Percentiles rank a stretch among this genome's conserved stretches.
Evolutionary conservation across 2,329 filamentous ascomycete species (phyloP).

Genomic region (Colletotrichum graminicola): DNA sequence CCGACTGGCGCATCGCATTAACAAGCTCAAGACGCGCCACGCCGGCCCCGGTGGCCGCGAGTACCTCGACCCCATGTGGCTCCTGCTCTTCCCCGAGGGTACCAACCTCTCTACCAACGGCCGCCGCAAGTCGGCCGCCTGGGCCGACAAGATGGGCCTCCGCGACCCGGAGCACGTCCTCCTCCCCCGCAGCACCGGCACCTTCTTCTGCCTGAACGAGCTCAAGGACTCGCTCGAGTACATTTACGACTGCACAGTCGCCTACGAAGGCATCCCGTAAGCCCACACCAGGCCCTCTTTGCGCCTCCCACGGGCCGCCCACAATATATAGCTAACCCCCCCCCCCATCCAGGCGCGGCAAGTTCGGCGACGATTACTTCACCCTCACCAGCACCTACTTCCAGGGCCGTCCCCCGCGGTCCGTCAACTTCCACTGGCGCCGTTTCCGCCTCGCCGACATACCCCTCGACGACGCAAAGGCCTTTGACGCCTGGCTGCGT

Average conservation of each 20-base stretch:
- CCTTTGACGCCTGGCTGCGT: slow-evolving; percentile 87
- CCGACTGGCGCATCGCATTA: slow-evolving; percentile 79
- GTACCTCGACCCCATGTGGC: slow-evolving; percentile 86
- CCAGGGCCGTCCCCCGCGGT: slow-evolving; percentile 89
- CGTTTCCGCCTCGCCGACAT: slow-evolving; percentile 85
- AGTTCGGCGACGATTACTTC: slow-evolving; percentile 92
- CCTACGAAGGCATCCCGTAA: slow-evolving; percentile 93
- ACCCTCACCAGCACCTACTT: slow-evolving; percentile 89
- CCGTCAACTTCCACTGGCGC: slow-evolving; percentile 97
- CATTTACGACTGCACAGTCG: slow-evolving; percentile 93
- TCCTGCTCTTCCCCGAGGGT: slow-evolving; percentile 88
- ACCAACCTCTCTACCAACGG: slow-evolving; percentile 83
- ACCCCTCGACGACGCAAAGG: slow-evolving; percentile 77
- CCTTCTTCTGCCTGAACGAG: slow-evolving; percentile 83
- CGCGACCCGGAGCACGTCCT: slow-evolving; percentile 80
- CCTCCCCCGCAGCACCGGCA: slow-evolving; percentile 83
- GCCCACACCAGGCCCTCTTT: slow-evolving; percentile 53
- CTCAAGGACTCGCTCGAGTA: slow-evolving; percentile 81
- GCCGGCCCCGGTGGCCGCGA: slow-evolving; percentile 65
- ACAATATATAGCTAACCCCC: too few species aligned
- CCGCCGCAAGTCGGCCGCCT: slow-evolving; percentile 76
- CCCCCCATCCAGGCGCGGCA: slow-evolving; percentile 68
- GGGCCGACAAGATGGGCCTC: slow-evolving; percentile 81
- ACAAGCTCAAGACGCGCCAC: slow-evolving; percentile 73
- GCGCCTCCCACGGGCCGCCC: too few species aligned